phyloP scores from a whole-genome alignment of 371 early-diverging fungal species.

The Mucor velutinosus region DNA sequence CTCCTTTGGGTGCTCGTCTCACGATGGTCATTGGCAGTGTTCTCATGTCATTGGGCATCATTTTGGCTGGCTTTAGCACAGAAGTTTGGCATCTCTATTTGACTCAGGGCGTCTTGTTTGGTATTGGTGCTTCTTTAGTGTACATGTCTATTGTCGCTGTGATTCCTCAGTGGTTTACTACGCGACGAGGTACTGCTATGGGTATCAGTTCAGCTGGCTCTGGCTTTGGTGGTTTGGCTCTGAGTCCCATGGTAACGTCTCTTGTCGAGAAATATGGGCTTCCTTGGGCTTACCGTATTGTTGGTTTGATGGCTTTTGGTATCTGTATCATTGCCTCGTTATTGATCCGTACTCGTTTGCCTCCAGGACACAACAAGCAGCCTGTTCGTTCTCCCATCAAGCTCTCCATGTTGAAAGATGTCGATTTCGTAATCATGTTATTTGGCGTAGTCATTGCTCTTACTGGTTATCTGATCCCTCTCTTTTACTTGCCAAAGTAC shows the following conservation, averaged over 20 bases:
- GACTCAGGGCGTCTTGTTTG: conserved; percentile 55
- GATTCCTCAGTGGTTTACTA: conserved; percentile 56
- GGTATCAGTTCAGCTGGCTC: conserved; percentile 78
- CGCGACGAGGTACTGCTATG: conserved; percentile 55
- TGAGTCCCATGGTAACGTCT: conserved; percentile 52
- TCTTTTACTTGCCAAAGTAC: conserved; percentile 43
- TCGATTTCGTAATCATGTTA: conserved; percentile 34
- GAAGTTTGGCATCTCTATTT: conserved; percentile 61
- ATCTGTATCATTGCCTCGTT: conserved; percentile 31
- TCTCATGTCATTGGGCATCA: conserved; percentile 50
- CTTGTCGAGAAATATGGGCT: conserved; percentile 34
- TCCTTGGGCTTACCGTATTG: conserved; percentile 41
- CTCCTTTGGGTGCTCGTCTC: conserved; percentile 41
- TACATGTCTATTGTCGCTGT: conserved; percentile 44
- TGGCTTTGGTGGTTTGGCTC: conserved; percentile 71
- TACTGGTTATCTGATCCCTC: conserved; percentile 37
- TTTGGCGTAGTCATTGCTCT: conserved; percentile 35
- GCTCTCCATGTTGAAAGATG: conserved; percentile 24
- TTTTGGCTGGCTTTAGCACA: conserved; percentile 48
- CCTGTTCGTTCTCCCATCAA: conserved; percentile 31
- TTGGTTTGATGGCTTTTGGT: conserved; percentile 41
- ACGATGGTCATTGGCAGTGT: conserved; percentile 44
- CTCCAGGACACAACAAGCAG: conserved; percentile 17
- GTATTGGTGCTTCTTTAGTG: conserved; percentile 40
- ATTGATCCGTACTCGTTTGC: conserved; percentile 38